phyloP scores from a whole-genome alignment of 202 grass and related monocot species.

The Carex arenaria region DNA sequence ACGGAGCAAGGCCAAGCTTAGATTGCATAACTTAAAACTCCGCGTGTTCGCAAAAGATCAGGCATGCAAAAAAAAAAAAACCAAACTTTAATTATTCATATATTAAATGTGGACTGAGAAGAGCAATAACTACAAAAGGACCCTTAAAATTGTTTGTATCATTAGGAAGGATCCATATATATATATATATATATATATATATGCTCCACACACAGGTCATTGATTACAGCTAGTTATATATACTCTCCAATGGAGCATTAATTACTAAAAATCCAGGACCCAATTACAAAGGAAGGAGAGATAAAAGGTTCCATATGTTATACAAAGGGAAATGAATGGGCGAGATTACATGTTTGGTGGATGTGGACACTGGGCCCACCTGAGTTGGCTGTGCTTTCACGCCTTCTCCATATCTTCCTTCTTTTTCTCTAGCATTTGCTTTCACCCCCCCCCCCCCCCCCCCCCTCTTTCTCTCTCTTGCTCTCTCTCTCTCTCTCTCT shows the following conservation, averaged over 20 bases:
- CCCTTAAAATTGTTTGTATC: slow-evolving; percentile 8
- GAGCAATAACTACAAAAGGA: not conserved
- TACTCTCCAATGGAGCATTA: slow-evolving; percentile 8
- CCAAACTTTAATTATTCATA: not conserved
- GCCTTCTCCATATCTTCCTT: slow-evolving; percentile 25
- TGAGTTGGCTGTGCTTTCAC: slow-evolving; percentile 25
- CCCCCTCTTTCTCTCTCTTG: not conserved
- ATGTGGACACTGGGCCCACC: slow-evolving; percentile 6
- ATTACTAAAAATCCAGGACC: slow-evolving; percentile 17
- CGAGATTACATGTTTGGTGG: slow-evolving; percentile 29
- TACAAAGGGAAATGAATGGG: slow-evolving; percentile 17
- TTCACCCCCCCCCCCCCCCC: not conserved
- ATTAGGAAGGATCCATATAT: slow-evolving; percentile 2
- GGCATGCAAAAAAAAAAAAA: not conserved
- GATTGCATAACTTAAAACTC: not conserved
- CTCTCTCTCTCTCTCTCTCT: not conserved
- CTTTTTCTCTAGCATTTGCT: slow-evolving; percentile 23
- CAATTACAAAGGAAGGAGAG: not conserved
- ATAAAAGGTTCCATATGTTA: slow-evolving; percentile 20
- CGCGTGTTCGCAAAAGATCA: not conserved
- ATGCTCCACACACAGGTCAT: not conserved
- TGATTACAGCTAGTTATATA: slow-evolving; percentile 18
- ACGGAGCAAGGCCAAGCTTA: too few species aligned
- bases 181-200: not conserved
- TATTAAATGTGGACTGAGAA: not conserved